Evolutionary conservation across 441 rosid species (phyloP).

Genomic region (Rhodomyrtus psidioides): DNA sequence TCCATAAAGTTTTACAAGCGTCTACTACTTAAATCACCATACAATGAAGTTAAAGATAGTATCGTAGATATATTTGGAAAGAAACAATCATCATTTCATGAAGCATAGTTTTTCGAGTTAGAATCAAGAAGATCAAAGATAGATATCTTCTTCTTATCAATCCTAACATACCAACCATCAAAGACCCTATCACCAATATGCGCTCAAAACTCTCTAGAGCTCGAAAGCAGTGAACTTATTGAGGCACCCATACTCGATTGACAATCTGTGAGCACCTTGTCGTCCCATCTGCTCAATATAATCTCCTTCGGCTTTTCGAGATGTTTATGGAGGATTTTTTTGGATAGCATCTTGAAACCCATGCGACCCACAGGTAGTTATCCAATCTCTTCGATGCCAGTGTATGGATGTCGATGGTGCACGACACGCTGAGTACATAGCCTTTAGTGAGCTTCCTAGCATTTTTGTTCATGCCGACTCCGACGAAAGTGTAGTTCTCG

Average conservation of each 20-base stretch:
- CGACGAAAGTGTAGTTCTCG: background rate
- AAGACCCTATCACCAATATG: no score
- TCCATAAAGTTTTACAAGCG: no score
- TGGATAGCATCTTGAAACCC: background rate
- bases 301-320: no score
- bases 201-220: background rate
- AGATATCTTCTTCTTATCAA: no score
- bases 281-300: no score
- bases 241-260: slow-evolving; percentile 8
- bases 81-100: no score
- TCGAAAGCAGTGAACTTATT: slow-evolving; percentile 10
- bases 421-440: background rate
- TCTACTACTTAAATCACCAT: no score
- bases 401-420: background rate
- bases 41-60: no score
- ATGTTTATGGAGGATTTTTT: background rate
- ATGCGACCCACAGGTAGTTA: background rate
- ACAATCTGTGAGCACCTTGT: background rate
- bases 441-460: background rate
- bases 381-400: background rate
- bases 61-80: no score
- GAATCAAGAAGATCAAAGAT: no score
- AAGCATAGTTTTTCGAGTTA: no score
- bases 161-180: no score
- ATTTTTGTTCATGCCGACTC: background rate